These are phyloP conservation scores for Leishmania aethiopica DNA, from an alignment of 208 protist species.

Conservation along the genomic window DNA sequence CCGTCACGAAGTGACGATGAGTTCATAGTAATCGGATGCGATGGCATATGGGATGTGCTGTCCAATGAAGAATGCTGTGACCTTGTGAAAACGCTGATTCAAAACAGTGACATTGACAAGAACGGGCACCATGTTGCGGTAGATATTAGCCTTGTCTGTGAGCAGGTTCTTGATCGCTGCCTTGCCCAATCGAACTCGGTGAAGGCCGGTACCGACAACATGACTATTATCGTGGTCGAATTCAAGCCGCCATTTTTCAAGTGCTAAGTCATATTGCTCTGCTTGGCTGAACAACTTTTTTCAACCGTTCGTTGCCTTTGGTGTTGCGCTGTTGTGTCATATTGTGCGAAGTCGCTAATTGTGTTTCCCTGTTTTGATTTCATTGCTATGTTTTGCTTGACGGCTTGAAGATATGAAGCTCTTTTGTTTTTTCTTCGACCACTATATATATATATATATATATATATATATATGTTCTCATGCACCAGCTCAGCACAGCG, in stretches of 20 bases:
- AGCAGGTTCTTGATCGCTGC: slow-evolving; percentile 76
- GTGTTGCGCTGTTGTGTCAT: neutral
- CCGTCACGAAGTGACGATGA: slow-evolving; percentile 53
- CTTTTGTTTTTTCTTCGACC: neutral
- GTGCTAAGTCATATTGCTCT: slow-evolving; percentile 5
- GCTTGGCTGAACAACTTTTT: neutral
- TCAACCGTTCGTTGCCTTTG: slow-evolving; percentile 3
- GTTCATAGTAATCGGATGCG: slow-evolving; percentile 93
- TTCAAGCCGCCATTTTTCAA: slow-evolving; percentile 84
- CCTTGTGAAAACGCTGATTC: slow-evolving; percentile 45
- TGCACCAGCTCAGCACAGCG: neutral
- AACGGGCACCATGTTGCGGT: slow-evolving; percentile 22
- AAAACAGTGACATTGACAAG: slow-evolving; percentile 32
- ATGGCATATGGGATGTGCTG: slow-evolving; percentile 95
- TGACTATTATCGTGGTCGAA: slow-evolving; percentile 88
- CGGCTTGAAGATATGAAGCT: neutral
- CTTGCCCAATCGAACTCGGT: slow-evolving; percentile 62
- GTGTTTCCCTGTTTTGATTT: neutral
- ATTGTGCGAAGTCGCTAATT: neutral
- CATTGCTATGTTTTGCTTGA: neutral
- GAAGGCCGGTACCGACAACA: slow-evolving; percentile 82
- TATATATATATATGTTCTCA: neutral
- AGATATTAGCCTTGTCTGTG: slow-evolving; percentile 80
- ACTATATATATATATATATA: neutral
- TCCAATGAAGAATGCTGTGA: slow-evolving; percentile 79